Conservation (phyloP, 2,329 filamentous ascomycete genomes). For the Sclerotinia subarctica region DNA sequence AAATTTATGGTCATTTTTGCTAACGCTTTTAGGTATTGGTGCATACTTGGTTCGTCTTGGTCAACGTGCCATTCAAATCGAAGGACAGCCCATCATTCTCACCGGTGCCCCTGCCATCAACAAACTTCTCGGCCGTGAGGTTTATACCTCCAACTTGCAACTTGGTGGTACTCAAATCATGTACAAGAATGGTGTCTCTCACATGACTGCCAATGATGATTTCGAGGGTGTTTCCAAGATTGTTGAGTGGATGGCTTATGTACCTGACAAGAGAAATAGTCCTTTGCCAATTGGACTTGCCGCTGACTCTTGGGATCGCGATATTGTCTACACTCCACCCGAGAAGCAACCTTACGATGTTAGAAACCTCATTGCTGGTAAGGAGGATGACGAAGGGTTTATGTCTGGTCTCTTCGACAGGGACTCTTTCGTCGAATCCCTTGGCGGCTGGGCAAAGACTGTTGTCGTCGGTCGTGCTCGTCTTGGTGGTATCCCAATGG, state of each 20-base stretch:
- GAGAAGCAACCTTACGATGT: slow-evolving; percentile 85
- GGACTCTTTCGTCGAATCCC: slow-evolving; percentile 93
- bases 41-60: slow-evolving; percentile 97
- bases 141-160: slow-evolving; percentile 98
- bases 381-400: slow-evolving; percentile 76
- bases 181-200: slow-evolving; percentile 99
- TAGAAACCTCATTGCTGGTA: slow-evolving; percentile 86
- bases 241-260: slow-evolving; percentile 95
- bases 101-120: slow-evolving; percentile 97
- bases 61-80: slow-evolving; percentile 97
- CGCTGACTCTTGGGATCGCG: slow-evolving; percentile 86
- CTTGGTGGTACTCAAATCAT: slow-evolving; percentile 99
- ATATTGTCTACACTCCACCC: slow-evolving; percentile 76
- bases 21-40: slow-evolving; percentile 68
- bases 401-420: slow-evolving; percentile 91
- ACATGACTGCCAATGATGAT: slow-evolving; percentile 97
- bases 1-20: slow-evolving; percentile 23
- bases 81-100: slow-evolving; percentile 97
- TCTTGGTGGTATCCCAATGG: slow-evolving; percentile 94
- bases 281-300: slow-evolving; percentile 90
- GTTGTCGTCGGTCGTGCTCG: slow-evolving; percentile 96
- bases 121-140: slow-evolving; percentile 95
- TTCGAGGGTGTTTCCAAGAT: slow-evolving; percentile 98
- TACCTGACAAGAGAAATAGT: slow-evolving; percentile 90
- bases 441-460: slow-evolving; percentile 94